Conservation (phyloP, 768 basidiomycete genomes). For the Boletus sp. region DNA sequence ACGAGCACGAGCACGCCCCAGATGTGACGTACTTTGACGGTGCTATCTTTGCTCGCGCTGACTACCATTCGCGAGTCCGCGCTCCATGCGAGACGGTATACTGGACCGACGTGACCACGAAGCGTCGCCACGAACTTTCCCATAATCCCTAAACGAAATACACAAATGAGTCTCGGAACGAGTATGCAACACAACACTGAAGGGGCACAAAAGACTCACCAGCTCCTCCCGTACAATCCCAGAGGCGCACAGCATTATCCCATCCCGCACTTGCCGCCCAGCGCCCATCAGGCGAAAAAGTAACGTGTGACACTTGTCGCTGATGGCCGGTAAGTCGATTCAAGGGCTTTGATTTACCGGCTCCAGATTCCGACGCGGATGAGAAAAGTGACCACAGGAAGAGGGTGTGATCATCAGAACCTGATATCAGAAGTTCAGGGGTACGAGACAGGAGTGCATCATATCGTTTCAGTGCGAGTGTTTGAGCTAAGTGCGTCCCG, state of each 20-base stretch:
- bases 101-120: slow-evolving; percentile 90
- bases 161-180: neutral
- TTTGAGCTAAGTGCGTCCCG: slow-evolving; percentile 54
- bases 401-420: slow-evolving; percentile 96
- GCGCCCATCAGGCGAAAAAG: slow-evolving; percentile 91
- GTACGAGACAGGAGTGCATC: slow-evolving; percentile 56
- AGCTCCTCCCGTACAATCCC: slow-evolving; percentile 67
- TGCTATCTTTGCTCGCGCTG: slow-evolving; percentile 94
- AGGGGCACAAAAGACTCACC: slow-evolving; percentile 31
- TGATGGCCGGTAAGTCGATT: slow-evolving; percentile 92
- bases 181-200: neutral
- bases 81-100: slow-evolving; percentile 94
- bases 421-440: slow-evolving; percentile 88
- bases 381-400: slow-evolving; percentile 92
- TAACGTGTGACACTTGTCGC: slow-evolving; percentile 89
- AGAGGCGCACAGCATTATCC: slow-evolving; percentile 87
- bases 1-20: neutral
- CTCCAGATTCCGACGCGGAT: slow-evolving; percentile 31
- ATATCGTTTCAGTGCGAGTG: slow-evolving; percentile 76
- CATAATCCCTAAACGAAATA: slow-evolving; percentile 44
- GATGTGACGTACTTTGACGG: slow-evolving; percentile 69
- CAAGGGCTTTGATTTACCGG: slow-evolving; percentile 62
- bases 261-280: slow-evolving; percentile 91
- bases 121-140: slow-evolving; percentile 89
- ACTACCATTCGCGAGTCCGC: slow-evolving; percentile 90